phyloP scores from a whole-genome alignment of 2,329 filamentous ascomycete species.

The Chlorencoelia australis region DNA sequence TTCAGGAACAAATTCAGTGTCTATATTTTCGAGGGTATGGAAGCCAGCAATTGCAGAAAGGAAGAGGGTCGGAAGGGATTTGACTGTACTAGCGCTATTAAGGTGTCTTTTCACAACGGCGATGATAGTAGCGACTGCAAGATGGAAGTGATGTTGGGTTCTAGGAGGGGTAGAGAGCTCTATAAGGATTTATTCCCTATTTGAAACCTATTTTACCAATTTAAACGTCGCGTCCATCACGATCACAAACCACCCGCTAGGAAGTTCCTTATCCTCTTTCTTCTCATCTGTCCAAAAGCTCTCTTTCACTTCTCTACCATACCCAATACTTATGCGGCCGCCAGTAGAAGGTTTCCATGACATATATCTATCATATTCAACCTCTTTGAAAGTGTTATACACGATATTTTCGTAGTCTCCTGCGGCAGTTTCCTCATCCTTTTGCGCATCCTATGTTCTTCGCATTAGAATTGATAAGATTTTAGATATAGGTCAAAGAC shows the following conservation, averaged over 20 bases:
- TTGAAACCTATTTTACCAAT: constrained; percentile 2
- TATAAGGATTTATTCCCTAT: neutral
- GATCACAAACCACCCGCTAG: neutral
- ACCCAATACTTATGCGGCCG: constrained; percentile 1
- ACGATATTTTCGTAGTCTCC: constrained; percentile 1
- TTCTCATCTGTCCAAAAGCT: neutral
- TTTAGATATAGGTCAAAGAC: neutral
- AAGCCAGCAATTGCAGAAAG: constrained; percentile 1
- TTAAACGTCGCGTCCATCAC: constrained; percentile 1
- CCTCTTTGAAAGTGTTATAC: constrained; percentile 2
- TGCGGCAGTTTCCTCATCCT: no score
- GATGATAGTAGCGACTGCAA: neutral
- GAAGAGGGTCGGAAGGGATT: constrained; percentile 1
- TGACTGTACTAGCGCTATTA: neutral
- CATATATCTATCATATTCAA: constrained; percentile 6
- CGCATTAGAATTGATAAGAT: neutral
- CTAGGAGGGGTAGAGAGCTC: neutral
- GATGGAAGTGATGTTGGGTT: neutral
- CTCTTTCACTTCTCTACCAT: neutral
- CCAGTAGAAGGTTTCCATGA: constrained; percentile 2
- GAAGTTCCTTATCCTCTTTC: constrained; percentile 1
- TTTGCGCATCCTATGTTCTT: constrained; percentile 1
- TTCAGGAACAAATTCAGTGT: neutral
- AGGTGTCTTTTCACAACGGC: neutral
- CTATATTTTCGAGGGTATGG: neutral